Percentiles rank a stretch among this genome's conserved stretches.
phyloP scores from a whole-genome alignment of 495 filamentous ascomycete species.

The Talaromyces borbonicus region DNA sequence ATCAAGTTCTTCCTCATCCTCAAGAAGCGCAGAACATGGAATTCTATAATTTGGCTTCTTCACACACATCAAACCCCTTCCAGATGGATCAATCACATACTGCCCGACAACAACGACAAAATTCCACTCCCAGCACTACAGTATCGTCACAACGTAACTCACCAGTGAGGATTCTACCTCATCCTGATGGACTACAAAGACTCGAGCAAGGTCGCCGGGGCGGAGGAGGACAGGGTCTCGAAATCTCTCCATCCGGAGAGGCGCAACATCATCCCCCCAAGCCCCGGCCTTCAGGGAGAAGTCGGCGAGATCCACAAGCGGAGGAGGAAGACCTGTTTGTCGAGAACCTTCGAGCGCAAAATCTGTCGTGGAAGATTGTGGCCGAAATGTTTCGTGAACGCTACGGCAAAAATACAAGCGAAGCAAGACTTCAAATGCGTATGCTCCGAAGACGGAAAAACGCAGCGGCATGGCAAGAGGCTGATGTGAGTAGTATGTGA shows the following conservation, averaged over 20 bases:
- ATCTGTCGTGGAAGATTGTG: slow-evolving; percentile 60
- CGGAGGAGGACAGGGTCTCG: too few species aligned
- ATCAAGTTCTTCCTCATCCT: neutral
- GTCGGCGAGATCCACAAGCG: slow-evolving; percentile 35
- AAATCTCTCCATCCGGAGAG: too few species aligned
- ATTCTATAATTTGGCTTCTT: slow-evolving; percentile 15
- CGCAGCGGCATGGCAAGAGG: slow-evolving; percentile 54
- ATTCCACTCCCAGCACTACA: slow-evolving; percentile 14
- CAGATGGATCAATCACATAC: slow-evolving; percentile 17
- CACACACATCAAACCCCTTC: slow-evolving; percentile 14
- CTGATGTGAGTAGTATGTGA: slow-evolving; percentile 50
- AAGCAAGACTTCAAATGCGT: slow-evolving; percentile 66
- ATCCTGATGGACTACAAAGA: slow-evolving; percentile 30
- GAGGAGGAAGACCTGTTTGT: slow-evolving; percentile 62
- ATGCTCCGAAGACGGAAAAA: slow-evolving; percentile 56
- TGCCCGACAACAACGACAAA: slow-evolving; percentile 21
- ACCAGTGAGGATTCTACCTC: slow-evolving; percentile 28
- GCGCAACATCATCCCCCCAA: slow-evolving; percentile 19
- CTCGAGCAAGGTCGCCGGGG: slow-evolving; percentile 26
- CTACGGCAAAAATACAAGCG: slow-evolving; percentile 53
- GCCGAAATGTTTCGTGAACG: slow-evolving; percentile 52
- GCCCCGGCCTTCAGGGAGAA: slow-evolving; percentile 31
- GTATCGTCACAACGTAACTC: slow-evolving; percentile 16
- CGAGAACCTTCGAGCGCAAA: slow-evolving; percentile 56
- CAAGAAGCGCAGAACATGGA: slow-evolving; percentile 1